Evolutionary conservation across 116 monocot species (phyloP).

Genomic region (Papilionanthe hybrid): DNA sequence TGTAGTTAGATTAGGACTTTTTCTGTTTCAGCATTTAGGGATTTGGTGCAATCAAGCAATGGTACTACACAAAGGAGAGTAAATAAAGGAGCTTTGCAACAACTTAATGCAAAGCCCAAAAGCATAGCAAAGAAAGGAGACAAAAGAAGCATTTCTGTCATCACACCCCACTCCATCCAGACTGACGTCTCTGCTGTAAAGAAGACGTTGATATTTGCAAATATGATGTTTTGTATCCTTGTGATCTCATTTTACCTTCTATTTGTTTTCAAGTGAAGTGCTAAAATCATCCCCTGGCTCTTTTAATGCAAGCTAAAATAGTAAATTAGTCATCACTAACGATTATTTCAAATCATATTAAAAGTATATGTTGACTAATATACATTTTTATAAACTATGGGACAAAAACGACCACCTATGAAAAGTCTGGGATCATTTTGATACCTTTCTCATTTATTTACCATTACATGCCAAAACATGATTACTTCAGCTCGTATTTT

Average conservation of each 20-base stretch:
- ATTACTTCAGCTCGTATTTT: neutral
- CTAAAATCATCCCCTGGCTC: too few species aligned
- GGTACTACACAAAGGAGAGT: constrained; percentile 55
- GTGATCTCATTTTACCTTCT: neutral
- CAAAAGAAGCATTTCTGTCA: constrained; percentile 39
- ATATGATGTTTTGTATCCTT: constrained; percentile 98
- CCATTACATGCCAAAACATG: constrained; percentile 7
- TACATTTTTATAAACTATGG: too few species aligned
- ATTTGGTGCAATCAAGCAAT: constrained; percentile 83
- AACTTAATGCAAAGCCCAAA: constrained; percentile 21
- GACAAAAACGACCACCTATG: too few species aligned
- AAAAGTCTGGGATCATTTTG: too few species aligned
- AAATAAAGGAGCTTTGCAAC: constrained; percentile 38
- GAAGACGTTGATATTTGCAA: constrained; percentile 63
- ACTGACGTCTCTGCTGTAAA: constrained; percentile 72
- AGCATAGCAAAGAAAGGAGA: constrained; percentile 38
- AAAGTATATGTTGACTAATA: neutral
- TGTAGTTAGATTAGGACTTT: neutral
- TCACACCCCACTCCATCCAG: constrained; percentile 74
- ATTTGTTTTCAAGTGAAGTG: too few species aligned
- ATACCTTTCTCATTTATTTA: too few species aligned
- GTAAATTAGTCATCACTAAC: too few species aligned
- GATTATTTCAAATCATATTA: too few species aligned
- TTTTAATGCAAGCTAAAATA: too few species aligned
- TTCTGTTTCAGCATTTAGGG: constrained; percentile 67